Conservation (phyloP, 371 early-diverging fungal species). For the Lichtheimia ornata region DNA sequence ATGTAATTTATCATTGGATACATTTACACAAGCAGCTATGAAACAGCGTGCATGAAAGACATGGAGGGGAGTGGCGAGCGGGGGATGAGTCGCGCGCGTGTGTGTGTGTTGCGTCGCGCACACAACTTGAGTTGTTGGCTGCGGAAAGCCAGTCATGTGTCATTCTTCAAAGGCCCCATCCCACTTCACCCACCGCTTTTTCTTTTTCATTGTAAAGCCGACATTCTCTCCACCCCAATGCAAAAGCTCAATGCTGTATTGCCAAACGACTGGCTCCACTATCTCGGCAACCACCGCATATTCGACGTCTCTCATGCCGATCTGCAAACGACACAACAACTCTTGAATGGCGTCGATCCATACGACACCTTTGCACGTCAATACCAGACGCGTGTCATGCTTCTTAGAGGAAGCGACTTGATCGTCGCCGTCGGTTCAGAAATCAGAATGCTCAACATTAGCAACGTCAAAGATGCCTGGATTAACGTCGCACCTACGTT, state of each 20-base stretch:
- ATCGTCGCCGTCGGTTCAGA: constrained; percentile 38
- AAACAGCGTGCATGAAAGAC: no score
- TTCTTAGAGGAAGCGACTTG: constrained; percentile 36
- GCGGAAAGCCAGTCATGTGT: no score
- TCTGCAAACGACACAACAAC: neutral
- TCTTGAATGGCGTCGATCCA: constrained; percentile 6
- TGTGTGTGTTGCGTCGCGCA: no score
- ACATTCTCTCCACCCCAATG: neutral
- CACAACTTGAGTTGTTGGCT: no score
- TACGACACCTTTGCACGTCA: constrained; percentile 12
- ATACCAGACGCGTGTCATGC: constrained; percentile 31
- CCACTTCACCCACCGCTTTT: neutral
- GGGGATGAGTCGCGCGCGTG: no score
- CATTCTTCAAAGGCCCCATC: neutral
- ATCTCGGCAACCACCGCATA: constrained; percentile 16
- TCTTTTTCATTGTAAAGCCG: neutral
- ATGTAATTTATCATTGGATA: no score
- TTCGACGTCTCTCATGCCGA: constrained; percentile 8
- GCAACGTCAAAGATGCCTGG: constrained; percentile 43
- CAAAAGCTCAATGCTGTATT: constrained; percentile 8
- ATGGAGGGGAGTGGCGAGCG: no score
- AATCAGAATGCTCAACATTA: constrained; percentile 38
- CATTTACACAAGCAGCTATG: no score
- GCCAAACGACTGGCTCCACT: constrained; percentile 22
- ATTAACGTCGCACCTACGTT: constrained; percentile 23